Percentiles rank a stretch among this genome's conserved stretches.
Evolutionary conservation across 73 alveolate species (phyloP).

Genomic region (Diophrys appendiculata): DNA sequence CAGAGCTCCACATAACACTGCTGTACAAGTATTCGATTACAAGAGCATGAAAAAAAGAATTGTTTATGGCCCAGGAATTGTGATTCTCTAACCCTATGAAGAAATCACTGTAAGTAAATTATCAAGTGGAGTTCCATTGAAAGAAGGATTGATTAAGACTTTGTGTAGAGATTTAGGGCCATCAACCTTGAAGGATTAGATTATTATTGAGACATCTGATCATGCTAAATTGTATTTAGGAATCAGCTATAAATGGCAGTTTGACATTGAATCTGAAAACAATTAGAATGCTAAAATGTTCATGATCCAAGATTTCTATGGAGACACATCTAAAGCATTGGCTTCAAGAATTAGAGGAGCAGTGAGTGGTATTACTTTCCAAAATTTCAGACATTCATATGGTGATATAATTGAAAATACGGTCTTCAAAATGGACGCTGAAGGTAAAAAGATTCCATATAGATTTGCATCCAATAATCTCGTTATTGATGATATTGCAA

Average conservation of each 20-base stretch:
- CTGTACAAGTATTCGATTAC: conserved; percentile 74
- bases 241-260: conserved; percentile 75
- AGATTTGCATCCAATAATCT: conserved; percentile 61
- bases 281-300: conserved; percentile 50
- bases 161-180: conserved; percentile 74
- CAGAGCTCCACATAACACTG: conserved; percentile 83
- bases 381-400: conserved; percentile 68
- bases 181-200: conserved; percentile 68
- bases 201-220: conserved; percentile 80
- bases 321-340: conserved; percentile 81
- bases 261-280: conserved; percentile 25
- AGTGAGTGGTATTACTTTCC: conserved; percentile 64
- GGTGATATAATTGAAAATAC: conserved; percentile 63
- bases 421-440: conserved; percentile 68
- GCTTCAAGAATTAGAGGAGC: conserved; percentile 88
- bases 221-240: conserved; percentile 77
- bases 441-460: conserved; percentile 37
- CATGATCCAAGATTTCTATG: conserved; percentile 76
- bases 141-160: conserved; percentile 54
- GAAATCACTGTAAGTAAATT: conserved; percentile 68
- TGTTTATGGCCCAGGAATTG: conserved; percentile 83
- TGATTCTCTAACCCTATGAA: conserved; percentile 84
- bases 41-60: conserved; percentile 61
- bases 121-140: conserved; percentile 75
- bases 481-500: conserved; percentile 71